Evolutionary conservation across 2,329 filamentous ascomycete genomes (phyloP), one percentile per base, ranked within the genome.

Genomic region (Phialophora tarda): DNA sequence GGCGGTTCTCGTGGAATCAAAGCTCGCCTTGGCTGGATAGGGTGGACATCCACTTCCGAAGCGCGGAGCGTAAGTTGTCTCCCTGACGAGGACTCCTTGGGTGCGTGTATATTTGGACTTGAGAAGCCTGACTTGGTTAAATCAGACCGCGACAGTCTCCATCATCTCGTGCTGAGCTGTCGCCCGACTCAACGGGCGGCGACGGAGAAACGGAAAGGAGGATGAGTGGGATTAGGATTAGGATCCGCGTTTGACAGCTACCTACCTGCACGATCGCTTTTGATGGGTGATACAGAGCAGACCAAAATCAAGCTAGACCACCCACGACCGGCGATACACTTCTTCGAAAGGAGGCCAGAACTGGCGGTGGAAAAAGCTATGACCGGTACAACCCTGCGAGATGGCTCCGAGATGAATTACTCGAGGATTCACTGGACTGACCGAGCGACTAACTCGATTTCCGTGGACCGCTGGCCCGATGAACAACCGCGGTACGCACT

Each of bases 61-160:
- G 41, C 3, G 17, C 59, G 34, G 56, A 64, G 34, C 28, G 56
- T 64, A 23, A 51, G 62, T 44, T n/a, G 38, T 17, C 38, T 44
- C 38, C 38, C 38, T 7, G 6, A 21, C 38, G 17, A 44, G 47
- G 26, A 34, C 7, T 50, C 24, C 14, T 6, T 41, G 38, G 7
- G 38, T 41, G 17, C 3, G 32, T 17, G 34, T 14, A 12, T 41
- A 41, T 41, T 17, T n/a, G 17, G 38, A 44, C 17, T 3, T n/a
- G 38, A 17, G 38, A 11, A 34, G 32, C 10, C 32, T 34, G 32
- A 34, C 32, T 34, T 10, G 4, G 32, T 34, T n/a, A n/a, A n/a
- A 17, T 2, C 30, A 64, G 62, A 64, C 50, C 62, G 62, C 14
- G 56, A 64, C 48, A 53, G 48, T n/a, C 55, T 64, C 11, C 62